A percentile compares a stretch with the other conserved stretches of the same genome.
phyloP scores from a whole-genome alignment of 106 monocot genomes.

The Dactylorhiza incarnata region DNA sequence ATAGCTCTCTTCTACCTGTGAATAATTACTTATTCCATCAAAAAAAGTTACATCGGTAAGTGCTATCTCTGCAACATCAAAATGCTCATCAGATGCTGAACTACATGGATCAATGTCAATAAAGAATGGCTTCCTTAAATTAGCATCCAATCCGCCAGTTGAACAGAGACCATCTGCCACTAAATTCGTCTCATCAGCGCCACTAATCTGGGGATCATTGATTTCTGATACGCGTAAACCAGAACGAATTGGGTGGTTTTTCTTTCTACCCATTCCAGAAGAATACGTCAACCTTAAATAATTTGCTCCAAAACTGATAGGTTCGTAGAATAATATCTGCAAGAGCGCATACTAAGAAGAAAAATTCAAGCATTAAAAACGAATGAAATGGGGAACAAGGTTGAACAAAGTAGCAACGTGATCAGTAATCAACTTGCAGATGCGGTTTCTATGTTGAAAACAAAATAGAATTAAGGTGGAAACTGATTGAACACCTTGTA shows the following conservation, averaged over 20 bases:
- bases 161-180: conserved; percentile 1
- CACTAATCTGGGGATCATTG: not conserved
- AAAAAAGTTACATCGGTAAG: conserved; percentile 40
- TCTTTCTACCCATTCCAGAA: conserved; percentile 60
- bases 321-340: not conserved
- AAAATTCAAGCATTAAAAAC: not conserved
- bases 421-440: not conserved
- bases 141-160: conserved; percentile 7
- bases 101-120: conserved; percentile 44
- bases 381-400: not conserved
- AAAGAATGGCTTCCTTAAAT: conserved; percentile 24
- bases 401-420: not conserved
- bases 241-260: conserved; percentile 65
- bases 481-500: not conserved
- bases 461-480: not conserved
- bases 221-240: conserved; percentile 18
- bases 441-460: not conserved
- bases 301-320: not conserved
- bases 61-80: conserved; percentile 75
- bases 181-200: conserved; percentile 4
- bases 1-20: conserved; percentile 20
- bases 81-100: conserved; percentile 39
- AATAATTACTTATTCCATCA: conserved; percentile 27
- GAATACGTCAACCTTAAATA: not conserved
- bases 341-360: not conserved